Percentiles rank a stretch among this genome's conserved stretches.
phyloP scores from a whole-genome alignment of 495 filamentous ascomycete species.

The Talaromyces ruber region DNA sequence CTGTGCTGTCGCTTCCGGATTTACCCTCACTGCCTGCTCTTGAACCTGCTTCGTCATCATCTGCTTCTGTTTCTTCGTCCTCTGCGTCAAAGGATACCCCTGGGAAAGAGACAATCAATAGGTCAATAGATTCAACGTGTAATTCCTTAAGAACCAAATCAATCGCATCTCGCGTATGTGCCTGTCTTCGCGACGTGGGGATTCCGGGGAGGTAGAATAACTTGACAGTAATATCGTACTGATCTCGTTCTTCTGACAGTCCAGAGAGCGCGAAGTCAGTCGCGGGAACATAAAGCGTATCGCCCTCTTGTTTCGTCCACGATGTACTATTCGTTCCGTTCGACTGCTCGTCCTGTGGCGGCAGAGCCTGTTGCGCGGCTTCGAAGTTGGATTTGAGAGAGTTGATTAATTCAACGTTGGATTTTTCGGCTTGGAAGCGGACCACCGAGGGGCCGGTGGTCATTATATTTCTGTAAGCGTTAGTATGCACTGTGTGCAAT shows the following conservation, averaged over 20 bases:
- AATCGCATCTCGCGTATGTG: constrained; percentile 68
- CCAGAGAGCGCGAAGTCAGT: constrained; percentile 63
- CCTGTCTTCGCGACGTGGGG: constrained; percentile 47
- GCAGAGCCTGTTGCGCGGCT: constrained; percentile 49
- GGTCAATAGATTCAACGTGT: constrained; percentile 64
- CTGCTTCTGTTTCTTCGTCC: constrained; percentile 69
- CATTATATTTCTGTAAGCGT: constrained; percentile 76
- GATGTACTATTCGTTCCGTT: constrained; percentile 15
- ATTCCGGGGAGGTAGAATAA: constrained; percentile 80
- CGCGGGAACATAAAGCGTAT: constrained; percentile 64
- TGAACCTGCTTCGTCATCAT: constrained; percentile 38
- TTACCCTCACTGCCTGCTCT: constrained; percentile 15
- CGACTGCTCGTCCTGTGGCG: constrained; percentile 9
- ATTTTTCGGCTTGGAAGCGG: constrained; percentile 65
- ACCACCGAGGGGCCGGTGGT: constrained; percentile 70
- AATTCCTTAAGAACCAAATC: constrained; percentile 72
- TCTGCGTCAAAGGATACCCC: constrained; percentile 90
- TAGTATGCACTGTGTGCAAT: too few species aligned
- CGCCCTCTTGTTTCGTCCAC: constrained; percentile 59
- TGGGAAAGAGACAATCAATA: constrained; percentile 89
- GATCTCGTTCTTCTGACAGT: constrained; percentile 64
- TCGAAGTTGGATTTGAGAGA: constrained; percentile 76
- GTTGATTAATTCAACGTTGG: constrained; percentile 80
- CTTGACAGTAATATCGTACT: constrained; percentile 92
- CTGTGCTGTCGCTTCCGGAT: constrained; percentile 33